A percentile compares a stretch with the other conserved stretches of the same genome.
Evolutionary conservation across 164 flowering plant species (phyloP).

Genomic region (Piper betle): DNA sequence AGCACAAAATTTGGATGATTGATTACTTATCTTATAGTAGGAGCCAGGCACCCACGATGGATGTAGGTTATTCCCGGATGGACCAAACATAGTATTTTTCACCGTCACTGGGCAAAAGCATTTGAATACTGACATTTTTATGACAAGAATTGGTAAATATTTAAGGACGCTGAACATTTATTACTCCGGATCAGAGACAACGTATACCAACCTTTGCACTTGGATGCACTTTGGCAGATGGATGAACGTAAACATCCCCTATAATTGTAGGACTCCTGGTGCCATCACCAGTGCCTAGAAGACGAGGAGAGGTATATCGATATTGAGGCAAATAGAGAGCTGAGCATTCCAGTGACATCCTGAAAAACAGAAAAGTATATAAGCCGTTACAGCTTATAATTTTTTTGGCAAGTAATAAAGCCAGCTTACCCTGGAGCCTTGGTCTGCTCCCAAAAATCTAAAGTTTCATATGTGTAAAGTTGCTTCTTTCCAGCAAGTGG

Average conservation of each 20-base stretch:
- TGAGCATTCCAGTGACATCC: constrained; percentile 93
- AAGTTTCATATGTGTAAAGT: constrained; percentile 73
- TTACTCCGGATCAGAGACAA: background rate
- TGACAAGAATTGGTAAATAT: no score
- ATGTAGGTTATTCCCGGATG: no score
- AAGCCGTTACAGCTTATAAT: background rate
- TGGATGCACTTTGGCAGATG: constrained; percentile 97
- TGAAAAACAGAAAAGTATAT: constrained; percentile 15
- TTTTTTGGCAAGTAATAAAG: background rate
- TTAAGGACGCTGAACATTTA: no score
- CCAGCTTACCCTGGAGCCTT: constrained; percentile 82
- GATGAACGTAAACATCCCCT: constrained; percentile 89
- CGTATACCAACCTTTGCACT: constrained; percentile 63
- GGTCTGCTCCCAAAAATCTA: constrained; percentile 97
- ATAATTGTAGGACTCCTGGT: constrained; percentile 48
- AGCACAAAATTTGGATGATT: no score
- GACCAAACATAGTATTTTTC: no score
- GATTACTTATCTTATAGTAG: no score
- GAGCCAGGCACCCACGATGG: no score
- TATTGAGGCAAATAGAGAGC: constrained; percentile 72
- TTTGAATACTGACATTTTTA: no score
- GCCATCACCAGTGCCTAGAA: constrained; percentile 83
- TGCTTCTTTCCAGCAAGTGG: constrained; percentile 98
- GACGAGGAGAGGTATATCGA: constrained; percentile 53
- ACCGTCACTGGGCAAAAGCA: no score